Percentiles rank a stretch among this genome's conserved stretches.
Evolutionary conservation across 768 basidiomycete species (phyloP).

Genomic region (Clavaria fumosa): DNA sequence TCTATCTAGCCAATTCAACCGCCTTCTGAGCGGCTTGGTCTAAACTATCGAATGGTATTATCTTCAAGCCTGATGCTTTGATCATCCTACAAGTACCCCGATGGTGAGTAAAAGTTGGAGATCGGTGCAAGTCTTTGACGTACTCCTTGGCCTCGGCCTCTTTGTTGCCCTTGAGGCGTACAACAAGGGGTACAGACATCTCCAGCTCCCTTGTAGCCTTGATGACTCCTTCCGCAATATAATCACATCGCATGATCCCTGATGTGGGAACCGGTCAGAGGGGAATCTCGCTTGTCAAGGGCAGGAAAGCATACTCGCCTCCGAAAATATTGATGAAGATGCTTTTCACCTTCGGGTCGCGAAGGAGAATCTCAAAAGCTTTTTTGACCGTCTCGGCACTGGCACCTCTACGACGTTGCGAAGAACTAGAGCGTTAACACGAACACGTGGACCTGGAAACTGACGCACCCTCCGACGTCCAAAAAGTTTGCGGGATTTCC

Average conservation of each 20-base stretch:
- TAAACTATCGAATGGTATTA: conserved; percentile 82
- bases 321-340: conserved; percentile 99
- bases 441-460: conserved; percentile 1
- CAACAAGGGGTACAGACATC: conserved; percentile 76
- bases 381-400: conserved; percentile 99
- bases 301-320: conserved; percentile 26
- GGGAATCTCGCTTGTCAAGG: background rate
- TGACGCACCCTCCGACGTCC: conserved; percentile 81
- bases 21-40: conserved; percentile 84
- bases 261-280: conserved; percentile 4
- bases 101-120: too few species aligned
- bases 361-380: conserved; percentile 88
- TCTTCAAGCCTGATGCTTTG: conserved; percentile 79
- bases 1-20: conserved; percentile 47
- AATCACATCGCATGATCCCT: conserved; percentile 99
- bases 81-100: too few species aligned
- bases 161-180: conserved; percentile 94
- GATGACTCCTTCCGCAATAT: conserved; percentile 96
- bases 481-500: conserved; percentile 98
- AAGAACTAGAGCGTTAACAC: background rate
- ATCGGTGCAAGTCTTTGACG: conserved; percentile 22
- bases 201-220: conserved; percentile 88
- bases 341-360: conserved; percentile 87
- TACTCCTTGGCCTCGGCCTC: conserved; percentile 91
- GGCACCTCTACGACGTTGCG: conserved; percentile 47